A percentile compares a stretch with the other conserved stretches of the same genome.
These are phyloP conservation scores for Skeletonema tropicum DNA, from an alignment of 108 stramenopile species.

Conservation along the genomic window DNA sequence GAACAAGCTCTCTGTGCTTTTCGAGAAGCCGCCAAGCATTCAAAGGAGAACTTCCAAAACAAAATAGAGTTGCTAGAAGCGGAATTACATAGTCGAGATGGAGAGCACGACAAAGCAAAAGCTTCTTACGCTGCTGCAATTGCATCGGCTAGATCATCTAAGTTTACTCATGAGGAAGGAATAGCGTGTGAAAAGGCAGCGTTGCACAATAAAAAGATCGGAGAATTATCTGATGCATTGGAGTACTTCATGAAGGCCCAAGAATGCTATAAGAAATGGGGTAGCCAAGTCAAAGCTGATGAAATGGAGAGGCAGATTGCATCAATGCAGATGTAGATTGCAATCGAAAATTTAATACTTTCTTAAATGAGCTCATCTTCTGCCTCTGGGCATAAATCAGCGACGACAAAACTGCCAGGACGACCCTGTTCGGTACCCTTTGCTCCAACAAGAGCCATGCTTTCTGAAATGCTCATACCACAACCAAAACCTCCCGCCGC, in stretches of 20 bases:
- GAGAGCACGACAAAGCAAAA: not conserved
- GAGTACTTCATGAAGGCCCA: not conserved
- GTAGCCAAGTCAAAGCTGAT: not conserved
- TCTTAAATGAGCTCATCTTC: not conserved
- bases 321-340: not conserved
- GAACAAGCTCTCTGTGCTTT: slow-evolving; percentile 10
- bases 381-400: not conserved
- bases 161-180: slow-evolving; percentile 4
- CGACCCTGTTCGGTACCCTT: not conserved
- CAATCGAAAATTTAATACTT: not conserved
- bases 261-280: slow-evolving; percentile 9
- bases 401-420: not conserved
- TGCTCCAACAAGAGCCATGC: not conserved
- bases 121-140: slow-evolving; percentile 7
- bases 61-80: slow-evolving; percentile 20
- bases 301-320: not conserved
- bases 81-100: not conserved
- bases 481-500: not conserved
- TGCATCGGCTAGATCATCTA: not conserved
- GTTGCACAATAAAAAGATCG: slow-evolving; percentile 2
- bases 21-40: not conserved
- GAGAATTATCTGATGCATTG: not conserved
- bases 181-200: slow-evolving; percentile 2
- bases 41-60: slow-evolving; percentile 25
- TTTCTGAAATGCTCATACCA: not conserved